A percentile compares a stretch with the other conserved stretches of the same genome.
phyloP scores from a whole-genome alignment of 2,329 filamentous ascomycete genomes.

The Paraconiothyrium sp. region DNA sequence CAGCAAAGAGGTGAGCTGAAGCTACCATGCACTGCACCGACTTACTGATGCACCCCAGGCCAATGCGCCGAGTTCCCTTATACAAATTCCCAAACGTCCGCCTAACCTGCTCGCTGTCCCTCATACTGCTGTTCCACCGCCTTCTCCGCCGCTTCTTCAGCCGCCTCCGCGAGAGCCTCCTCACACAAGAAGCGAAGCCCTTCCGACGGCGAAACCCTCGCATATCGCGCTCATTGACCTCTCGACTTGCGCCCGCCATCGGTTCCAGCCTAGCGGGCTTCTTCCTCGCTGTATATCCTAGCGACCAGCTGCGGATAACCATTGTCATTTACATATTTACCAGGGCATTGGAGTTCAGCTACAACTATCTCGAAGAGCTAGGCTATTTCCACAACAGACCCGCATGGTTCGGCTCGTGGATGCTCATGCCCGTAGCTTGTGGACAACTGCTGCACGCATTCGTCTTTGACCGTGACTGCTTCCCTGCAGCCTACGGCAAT shows the following conservation, averaged over 20 bases:
- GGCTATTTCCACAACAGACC: constrained; percentile 73
- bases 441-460: constrained; percentile 62
- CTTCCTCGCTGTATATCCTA: constrained; percentile 79
- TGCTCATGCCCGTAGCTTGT: constrained; percentile 60
- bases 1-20: constrained; percentile 33
- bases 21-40: background rate
- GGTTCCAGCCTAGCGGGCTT: constrained; percentile 89
- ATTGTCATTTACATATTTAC: constrained; percentile 84
- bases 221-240: constrained; percentile 78
- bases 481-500: constrained; percentile 65
- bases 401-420: constrained; percentile 66
- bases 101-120: constrained; percentile 82
- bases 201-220: constrained; percentile 86
- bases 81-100: constrained; percentile 73
- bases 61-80: constrained; percentile 51
- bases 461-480: constrained; percentile 62
- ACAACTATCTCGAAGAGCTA: constrained; percentile 82
- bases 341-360: constrained; percentile 83
- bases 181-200: constrained; percentile 79
- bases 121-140: constrained; percentile 87
- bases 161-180: constrained; percentile 78
- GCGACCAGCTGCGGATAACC: constrained; percentile 76
- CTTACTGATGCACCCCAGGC: constrained; percentile 30
- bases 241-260: constrained; percentile 84
- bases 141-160: constrained; percentile 90